phyloP scores from a whole-genome alignment of 164 flowering plant species.

The Sedum album region DNA sequence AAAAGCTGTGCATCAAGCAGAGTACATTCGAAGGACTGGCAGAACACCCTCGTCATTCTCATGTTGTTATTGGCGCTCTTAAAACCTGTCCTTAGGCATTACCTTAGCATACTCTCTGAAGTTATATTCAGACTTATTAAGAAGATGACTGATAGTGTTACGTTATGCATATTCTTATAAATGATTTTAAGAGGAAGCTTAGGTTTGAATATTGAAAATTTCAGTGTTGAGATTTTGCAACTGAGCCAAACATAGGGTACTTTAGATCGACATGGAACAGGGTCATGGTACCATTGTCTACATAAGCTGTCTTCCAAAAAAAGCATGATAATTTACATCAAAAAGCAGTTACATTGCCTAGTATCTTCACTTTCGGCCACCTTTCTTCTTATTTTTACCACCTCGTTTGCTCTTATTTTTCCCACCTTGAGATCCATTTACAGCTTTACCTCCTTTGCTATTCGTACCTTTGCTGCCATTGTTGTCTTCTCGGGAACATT shows the following conservation, averaged over 20 bases:
- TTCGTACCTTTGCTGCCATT: not conserved
- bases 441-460: no score
- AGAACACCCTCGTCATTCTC: constrained; percentile 52
- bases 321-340: not conserved
- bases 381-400: not conserved
- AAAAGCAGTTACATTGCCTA: not conserved
- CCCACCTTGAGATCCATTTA: not conserved
- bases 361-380: not conserved
- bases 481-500: not conserved
- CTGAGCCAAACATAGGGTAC: not conserved
- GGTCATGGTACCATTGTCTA: not conserved
- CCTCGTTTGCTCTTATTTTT: not conserved
- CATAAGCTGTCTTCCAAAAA: not conserved
- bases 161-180: no score
- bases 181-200: no score
- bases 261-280: not conserved
- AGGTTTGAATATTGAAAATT: not conserved
- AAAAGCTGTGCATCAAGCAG: constrained; percentile 65
- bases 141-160: no score
- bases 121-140: not conserved
- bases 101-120: not conserved
- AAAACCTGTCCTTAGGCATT: constrained; percentile 8
- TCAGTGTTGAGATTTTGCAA: not conserved
- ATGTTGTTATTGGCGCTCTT: constrained; percentile 53
- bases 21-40: constrained; percentile 68